These are phyloP conservation scores for Asterella californica DNA, from an alignment of 225 moss, liverwort and hornwort genomes.

Conservation along the genomic window DNA sequence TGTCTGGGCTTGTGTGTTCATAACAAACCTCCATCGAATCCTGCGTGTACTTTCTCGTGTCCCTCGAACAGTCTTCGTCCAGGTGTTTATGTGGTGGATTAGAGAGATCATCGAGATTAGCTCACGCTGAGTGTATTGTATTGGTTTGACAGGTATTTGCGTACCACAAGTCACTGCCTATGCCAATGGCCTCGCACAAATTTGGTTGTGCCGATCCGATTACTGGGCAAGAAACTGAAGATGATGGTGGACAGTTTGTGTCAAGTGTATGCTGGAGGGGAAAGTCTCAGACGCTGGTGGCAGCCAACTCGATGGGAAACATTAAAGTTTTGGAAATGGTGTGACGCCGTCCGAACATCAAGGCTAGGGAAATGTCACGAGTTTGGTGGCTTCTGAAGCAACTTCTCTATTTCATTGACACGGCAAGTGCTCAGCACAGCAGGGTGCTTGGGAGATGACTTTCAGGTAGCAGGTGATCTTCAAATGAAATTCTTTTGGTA, in stretches of 20 bases:
- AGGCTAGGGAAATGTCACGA: constrained; percentile 4
- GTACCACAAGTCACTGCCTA: constrained; percentile 95
- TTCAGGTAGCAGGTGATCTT: constrained; percentile 4
- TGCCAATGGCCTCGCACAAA: constrained; percentile 97
- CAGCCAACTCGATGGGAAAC: constrained; percentile 98
- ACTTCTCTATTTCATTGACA: constrained; percentile 6
- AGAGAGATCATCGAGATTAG: neutral
- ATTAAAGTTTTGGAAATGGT: constrained; percentile 99
- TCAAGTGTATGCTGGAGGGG: constrained; percentile 99
- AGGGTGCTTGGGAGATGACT: neutral
- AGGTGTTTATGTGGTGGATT: neutral
- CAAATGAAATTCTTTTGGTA: neutral
- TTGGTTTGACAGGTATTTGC: constrained; percentile 63
- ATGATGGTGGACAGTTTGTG: constrained; percentile 93
- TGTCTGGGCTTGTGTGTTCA: neutral
- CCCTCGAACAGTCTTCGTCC: neutral
- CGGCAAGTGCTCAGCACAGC: constrained; percentile 8
- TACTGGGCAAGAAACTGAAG: constrained; percentile 91
- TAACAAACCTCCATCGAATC: too few species aligned
- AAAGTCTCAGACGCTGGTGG: constrained; percentile 91
- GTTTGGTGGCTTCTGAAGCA: neutral
- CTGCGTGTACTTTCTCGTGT: too few species aligned
- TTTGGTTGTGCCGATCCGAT: constrained; percentile 94
- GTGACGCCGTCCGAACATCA: constrained; percentile 18
- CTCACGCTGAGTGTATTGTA: neutral